Percentiles rank a stretch among this genome's conserved stretches.
These are phyloP conservation scores for Cutaneotrichosporon sp. DNA, from an alignment of 1,284 basidiomycete species.

Conservation along the genomic window DNA sequence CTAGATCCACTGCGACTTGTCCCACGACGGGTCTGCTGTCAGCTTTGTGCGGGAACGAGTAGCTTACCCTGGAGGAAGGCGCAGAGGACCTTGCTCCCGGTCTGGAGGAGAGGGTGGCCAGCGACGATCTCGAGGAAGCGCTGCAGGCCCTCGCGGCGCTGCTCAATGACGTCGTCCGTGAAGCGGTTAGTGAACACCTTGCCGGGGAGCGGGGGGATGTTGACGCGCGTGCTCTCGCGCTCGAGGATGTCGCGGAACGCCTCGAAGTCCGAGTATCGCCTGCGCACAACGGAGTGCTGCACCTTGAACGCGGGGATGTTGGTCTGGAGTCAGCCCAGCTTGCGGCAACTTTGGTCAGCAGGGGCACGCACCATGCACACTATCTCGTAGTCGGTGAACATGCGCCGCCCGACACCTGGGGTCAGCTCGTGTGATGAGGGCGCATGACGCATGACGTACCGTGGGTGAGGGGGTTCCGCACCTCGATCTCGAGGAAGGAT, in stretches of 20 bases:
- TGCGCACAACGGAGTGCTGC: conserved; percentile 87
- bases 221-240: conserved; percentile 93
- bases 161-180: conserved; percentile 96
- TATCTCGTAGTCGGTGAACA: conserved; percentile 99
- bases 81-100: conserved; percentile 94
- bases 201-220: conserved; percentile 94
- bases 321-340: conserved; percentile 61
- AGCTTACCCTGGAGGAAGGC: conserved; percentile 79
- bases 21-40: conserved; percentile 48
- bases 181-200: conserved; percentile 95
- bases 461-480: conserved; percentile 95
- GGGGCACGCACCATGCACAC: conserved; percentile 77
- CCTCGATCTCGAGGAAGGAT: conserved; percentile 98
- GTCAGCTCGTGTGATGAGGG: not conserved
- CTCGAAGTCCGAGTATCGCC: conserved; percentile 98
- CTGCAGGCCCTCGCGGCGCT: conserved; percentile 87
- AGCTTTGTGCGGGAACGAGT: not conserved
- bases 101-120: conserved; percentile 95
- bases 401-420: conserved; percentile 90
- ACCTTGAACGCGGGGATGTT: conserved; percentile 99
- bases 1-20: conserved; percentile 50
- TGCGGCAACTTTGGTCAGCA: not conserved
- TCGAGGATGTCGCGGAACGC: conserved; percentile 98
- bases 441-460: conserved; percentile 56
- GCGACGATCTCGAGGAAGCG: conserved; percentile 95